Base-by-base conservation (phyloP, 768 basidiomycete genomes). In the Hemileccinum impolitum region DNA sequence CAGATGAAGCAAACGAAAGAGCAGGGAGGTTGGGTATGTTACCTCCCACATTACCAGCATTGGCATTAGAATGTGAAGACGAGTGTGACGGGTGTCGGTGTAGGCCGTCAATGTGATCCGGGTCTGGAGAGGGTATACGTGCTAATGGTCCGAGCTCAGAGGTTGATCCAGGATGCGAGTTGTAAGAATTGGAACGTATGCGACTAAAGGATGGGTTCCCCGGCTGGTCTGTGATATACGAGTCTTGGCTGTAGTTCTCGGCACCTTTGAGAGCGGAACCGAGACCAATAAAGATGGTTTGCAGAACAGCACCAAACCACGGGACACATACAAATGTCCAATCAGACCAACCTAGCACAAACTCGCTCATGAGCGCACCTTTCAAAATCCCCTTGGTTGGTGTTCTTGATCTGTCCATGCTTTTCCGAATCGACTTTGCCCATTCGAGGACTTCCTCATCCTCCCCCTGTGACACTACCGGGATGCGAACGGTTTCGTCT, bases 351-450 rank as follows among this genome's bases (percentile, higher is more conserved):
- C 57, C 39, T 3, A 14, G 8, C 40, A 23, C 28, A 25, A 18
- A 28, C 25, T 38, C 25, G 4, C 18, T 6, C 39, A 56, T 19
- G 19, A 4, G 52, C 62, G 26, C 39, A 80, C 85, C 65, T 68
- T 97, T 99, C 53, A 99, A 70, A 49, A 99, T 97, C 18, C 95
- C 92, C 67, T 78, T 90, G 25, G 81, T 70, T 3, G 91, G 93
- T 54, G 71, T 60, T 57, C 79, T 72, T 34, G 76, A 70, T 68
- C 80, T 72, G 73, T 94, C 85, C 23, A 85, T 58, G 64, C 85
- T 86, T 58, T 87, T 70, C 58, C 91, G 80, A 50, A 92, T 60
- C 54, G 84, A 76, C 30, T 80, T 73, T 37, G 87, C 90, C 90
- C 90, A 93, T 18, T 87, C 82, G 59, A 88, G 85, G 49, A 80